A percentile compares a stretch with the other conserved stretches of the same genome.
phyloP scores from a whole-genome alignment of 202 grass and related monocot species.

The Bolboschoenoplectus hybrid region DNA sequence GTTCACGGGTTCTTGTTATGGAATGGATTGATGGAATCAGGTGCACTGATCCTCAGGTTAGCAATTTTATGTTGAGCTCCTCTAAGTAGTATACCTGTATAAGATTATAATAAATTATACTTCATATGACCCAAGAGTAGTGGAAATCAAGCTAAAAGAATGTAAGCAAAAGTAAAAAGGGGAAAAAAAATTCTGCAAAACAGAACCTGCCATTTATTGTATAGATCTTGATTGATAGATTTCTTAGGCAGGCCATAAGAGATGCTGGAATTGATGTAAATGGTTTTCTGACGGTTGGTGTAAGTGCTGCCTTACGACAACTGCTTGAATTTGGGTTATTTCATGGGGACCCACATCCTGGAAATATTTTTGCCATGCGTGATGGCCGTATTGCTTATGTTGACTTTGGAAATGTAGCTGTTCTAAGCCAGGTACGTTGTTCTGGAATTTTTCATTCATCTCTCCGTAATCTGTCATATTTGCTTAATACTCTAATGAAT shows the following conservation, averaged over 20 bases:
- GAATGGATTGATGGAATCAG: constrained; percentile 99
- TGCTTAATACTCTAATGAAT: constrained; percentile 28
- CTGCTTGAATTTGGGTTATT: constrained; percentile 97
- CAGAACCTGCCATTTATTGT: constrained; percentile 8
- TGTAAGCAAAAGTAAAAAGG: not conserved
- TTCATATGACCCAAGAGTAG: not conserved
- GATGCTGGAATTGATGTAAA: constrained; percentile 87
- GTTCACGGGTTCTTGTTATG: constrained; percentile 91
- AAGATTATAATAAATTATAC: constrained; percentile 37
- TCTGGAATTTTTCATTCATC: constrained; percentile 30
- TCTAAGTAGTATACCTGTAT: constrained; percentile 31
- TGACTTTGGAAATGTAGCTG: constrained; percentile 95
- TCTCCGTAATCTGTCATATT: constrained; percentile 29
- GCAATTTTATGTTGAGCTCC: constrained; percentile 17
- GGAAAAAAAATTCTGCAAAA: not conserved
- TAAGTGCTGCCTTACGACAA: constrained; percentile 90
- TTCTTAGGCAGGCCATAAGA: constrained; percentile 70
- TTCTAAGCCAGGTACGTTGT: constrained; percentile 81
- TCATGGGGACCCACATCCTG: constrained; percentile 99
- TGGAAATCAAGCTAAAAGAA: not conserved
- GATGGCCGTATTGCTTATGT: constrained; percentile 99
- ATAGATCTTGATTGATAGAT: constrained; percentile 23
- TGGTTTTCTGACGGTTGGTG: constrained; percentile 92
- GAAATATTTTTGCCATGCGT: constrained; percentile 98
- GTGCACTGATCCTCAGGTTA: constrained; percentile 94